Conservation (phyloP, 2,329 filamentous ascomycete genomes). For the Fusarium scirpi region DNA sequence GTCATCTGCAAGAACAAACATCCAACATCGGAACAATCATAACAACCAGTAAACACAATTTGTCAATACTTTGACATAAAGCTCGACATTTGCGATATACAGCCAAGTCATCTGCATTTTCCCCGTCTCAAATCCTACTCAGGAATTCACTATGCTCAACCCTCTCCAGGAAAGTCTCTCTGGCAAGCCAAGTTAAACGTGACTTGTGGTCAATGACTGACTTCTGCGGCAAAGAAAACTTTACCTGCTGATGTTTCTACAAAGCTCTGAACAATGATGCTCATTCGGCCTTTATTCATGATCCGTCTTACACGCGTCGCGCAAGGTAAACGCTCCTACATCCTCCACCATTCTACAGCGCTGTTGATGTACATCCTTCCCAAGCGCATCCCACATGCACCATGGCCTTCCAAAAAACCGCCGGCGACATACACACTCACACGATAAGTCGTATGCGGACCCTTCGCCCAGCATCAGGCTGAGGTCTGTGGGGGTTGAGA, state of each 20-base stretch:
- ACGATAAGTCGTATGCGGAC: slow-evolving; percentile 54
- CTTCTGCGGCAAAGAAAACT: slow-evolving; percentile 57
- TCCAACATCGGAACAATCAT: slow-evolving; percentile 4
- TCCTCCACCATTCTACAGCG: slow-evolving; percentile 56
- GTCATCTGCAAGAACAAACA: not conserved
- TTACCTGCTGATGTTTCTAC: slow-evolving; percentile 44
- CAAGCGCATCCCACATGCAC: slow-evolving; percentile 53
- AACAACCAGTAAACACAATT: not conserved
- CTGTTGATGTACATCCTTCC: slow-evolving; percentile 61
- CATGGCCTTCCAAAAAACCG: too few relatives aligned
- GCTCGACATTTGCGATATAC: slow-evolving; percentile 60
- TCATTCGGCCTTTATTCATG: slow-evolving; percentile 60
- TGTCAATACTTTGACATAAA: slow-evolving; percentile 34
- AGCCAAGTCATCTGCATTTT: slow-evolving; percentile 60
- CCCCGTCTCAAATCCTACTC: slow-evolving; percentile 41
- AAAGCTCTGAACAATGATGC: slow-evolving; percentile 64
- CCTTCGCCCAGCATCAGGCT: slow-evolving; percentile 58
- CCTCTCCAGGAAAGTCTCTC: slow-evolving; percentile 51
- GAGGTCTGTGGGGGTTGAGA: slow-evolving; percentile 54
- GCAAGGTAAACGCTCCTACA: slow-evolving; percentile 46
- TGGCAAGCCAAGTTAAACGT: too few relatives aligned
- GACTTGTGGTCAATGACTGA: not conserved
- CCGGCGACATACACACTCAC: slow-evolving; percentile 54
- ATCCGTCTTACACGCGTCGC: slow-evolving; percentile 55
- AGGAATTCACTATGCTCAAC: slow-evolving; percentile 44